Evolutionary conservation across 495 filamentous ascomycete genomes (phyloP).

Genomic region (Achaetomiella virescens): DNA sequence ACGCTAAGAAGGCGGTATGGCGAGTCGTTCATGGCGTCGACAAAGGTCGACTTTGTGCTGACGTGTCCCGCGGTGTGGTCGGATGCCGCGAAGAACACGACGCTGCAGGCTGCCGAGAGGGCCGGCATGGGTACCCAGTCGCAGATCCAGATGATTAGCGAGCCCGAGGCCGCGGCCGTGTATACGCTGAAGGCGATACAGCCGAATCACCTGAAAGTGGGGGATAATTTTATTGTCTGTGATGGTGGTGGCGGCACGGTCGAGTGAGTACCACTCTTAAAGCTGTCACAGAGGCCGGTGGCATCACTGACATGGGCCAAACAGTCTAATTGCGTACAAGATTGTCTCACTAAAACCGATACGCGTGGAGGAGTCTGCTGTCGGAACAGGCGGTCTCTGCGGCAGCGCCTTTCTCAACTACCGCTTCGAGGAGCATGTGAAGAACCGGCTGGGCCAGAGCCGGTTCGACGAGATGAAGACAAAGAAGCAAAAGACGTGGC

Average conservation of each 20-base stretch:
- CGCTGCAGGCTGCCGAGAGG: slow-evolving; percentile 55
- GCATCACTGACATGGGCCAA: slow-evolving; percentile 14
- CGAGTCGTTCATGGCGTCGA: slow-evolving; percentile 54
- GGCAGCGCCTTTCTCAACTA: slow-evolving; percentile 67
- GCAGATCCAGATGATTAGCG: slow-evolving; percentile 61
- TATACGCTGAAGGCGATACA: slow-evolving; percentile 63
- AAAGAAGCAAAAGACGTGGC: slow-evolving; percentile 58
- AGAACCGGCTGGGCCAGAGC: slow-evolving; percentile 47
- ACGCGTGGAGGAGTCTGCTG: slow-evolving; percentile 56
- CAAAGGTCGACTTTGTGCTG: slow-evolving; percentile 60
- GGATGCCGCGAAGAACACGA: slow-evolving; percentile 64
- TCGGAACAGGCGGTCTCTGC: slow-evolving; percentile 60
- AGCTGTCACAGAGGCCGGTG: slow-evolving; percentile 19
- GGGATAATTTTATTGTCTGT: slow-evolving; percentile 68
- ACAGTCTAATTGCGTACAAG: slow-evolving; percentile 60
- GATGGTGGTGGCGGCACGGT: slow-evolving; percentile 78
- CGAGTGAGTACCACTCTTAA: slow-evolving; percentile 33
- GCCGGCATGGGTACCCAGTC: slow-evolving; percentile 59
- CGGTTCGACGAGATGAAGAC: slow-evolving; percentile 56
- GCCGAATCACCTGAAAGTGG: slow-evolving; percentile 55
- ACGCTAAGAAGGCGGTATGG: slow-evolving; percentile 61
- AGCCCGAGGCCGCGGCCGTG: slow-evolving; percentile 71
- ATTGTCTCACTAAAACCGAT: slow-evolving; percentile 54
- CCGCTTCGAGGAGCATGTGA: slow-evolving; percentile 62
- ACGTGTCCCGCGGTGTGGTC: slow-evolving; percentile 81